phyloP scores from a whole-genome alignment of 176 grass and related monocot species.

The Carex kokanica region DNA sequence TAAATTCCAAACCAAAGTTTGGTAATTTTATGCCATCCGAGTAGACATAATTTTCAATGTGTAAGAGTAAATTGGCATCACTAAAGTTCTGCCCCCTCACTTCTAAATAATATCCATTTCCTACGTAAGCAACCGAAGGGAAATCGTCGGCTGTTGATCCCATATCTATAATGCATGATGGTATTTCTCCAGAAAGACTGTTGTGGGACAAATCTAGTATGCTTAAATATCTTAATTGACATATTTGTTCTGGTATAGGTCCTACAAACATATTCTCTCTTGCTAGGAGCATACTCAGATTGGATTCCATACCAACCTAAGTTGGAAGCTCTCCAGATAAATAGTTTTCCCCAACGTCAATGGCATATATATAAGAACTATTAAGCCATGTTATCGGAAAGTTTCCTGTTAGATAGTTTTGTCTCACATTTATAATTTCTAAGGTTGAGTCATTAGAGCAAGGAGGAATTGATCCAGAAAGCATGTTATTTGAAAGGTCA shows the following conservation, averaged over 20 bases:
- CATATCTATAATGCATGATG: slow-evolving; percentile 28
- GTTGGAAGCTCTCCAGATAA: background rate
- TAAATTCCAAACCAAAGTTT: too few relatives aligned
- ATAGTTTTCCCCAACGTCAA: background rate
- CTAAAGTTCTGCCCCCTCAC: fast-evolving
- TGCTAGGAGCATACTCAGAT: background rate
- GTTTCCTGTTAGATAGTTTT: slow-evolving; percentile 14
- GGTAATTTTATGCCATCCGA: too few relatives aligned
- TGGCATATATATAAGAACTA: background rate
- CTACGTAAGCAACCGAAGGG: too few relatives aligned
- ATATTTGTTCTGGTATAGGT: background rate
- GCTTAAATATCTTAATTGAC: background rate
- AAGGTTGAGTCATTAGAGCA: background rate
- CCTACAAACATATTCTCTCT: slow-evolving; percentile 20
- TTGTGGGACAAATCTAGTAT: slow-evolving; percentile 24
- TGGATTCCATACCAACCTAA: background rate
- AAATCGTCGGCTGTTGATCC: too few relatives aligned
- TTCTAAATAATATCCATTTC: too few relatives aligned
- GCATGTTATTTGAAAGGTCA: too few relatives aligned
- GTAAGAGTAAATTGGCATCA: too few relatives aligned
- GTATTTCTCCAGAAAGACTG: slow-evolving; percentile 2
- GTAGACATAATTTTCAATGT: too few relatives aligned
- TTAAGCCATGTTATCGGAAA: background rate
- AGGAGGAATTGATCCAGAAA: too few relatives aligned
- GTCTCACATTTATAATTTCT: background rate